A percentile compares a stretch with the other conserved stretches of the same genome.
Conservation (phyloP, 2,329 filamentous ascomycete species). For the Blastomyces percursus region DNA sequence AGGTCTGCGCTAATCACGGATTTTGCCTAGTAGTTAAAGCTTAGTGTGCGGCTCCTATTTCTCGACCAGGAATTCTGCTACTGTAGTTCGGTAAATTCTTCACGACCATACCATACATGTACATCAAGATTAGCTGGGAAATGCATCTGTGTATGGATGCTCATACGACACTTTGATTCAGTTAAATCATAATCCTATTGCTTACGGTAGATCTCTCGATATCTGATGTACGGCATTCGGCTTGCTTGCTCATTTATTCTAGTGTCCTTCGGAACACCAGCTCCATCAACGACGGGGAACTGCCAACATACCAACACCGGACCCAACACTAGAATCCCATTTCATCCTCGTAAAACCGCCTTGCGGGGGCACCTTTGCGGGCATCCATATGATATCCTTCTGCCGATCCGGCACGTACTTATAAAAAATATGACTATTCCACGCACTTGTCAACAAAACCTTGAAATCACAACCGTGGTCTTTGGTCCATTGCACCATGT, state of each 20-base stretch:
- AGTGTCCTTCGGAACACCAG: not conserved
- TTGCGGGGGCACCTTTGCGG: constrained; percentile 1
- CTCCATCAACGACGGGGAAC: not conserved
- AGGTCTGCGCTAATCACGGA: not conserved
- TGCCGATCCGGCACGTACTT: not conserved
- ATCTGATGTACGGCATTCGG: not conserved
- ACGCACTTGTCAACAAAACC: constrained; percentile 2
- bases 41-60: not conserved
- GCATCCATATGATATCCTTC: constrained; percentile 1
- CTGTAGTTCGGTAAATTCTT: no score
- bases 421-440: constrained; percentile 4
- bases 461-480: constrained; percentile 3
- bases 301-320: not conserved
- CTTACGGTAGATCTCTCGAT: not conserved
- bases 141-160: not conserved
- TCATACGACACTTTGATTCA: not conserved
- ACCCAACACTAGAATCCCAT: constrained; percentile 1
- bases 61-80: no score
- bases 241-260: not conserved
- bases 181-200: not conserved
- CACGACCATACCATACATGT: no score
- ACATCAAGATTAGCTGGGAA: no score
- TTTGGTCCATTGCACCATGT: constrained; percentile 2
- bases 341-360: constrained; percentile 4
- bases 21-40: not conserved